Percentiles rank a stretch among this genome's conserved stretches.
Conservation (phyloP, 768 basidiomycete genomes). For the Tricholoma bakamatsutake region DNA sequence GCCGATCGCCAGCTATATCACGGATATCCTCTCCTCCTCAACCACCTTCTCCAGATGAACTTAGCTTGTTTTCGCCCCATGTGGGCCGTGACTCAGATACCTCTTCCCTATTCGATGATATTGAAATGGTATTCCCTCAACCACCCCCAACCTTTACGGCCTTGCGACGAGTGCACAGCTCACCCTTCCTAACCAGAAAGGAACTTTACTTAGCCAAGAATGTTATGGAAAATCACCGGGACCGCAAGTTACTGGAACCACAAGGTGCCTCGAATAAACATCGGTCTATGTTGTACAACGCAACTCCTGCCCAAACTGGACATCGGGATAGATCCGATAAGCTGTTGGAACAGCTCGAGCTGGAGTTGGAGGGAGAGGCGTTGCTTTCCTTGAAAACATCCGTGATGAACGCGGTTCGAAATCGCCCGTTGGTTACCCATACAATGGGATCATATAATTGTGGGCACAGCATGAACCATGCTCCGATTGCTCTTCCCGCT, state of each 20-base stretch:
- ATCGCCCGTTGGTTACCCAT: background rate
- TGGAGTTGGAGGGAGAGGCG: background rate
- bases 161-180: background rate
- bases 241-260: background rate
- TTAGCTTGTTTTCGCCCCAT: slow-evolving; percentile 25
- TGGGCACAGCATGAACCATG: background rate
- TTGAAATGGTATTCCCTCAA: slow-evolving; percentile 36
- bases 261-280: background rate
- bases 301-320: background rate
- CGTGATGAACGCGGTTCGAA: background rate
- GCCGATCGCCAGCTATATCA: slow-evolving; percentile 10
- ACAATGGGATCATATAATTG: background rate
- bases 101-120: slow-evolving; percentile 29
- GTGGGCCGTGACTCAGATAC: slow-evolving; percentile 28
- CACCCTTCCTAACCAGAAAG: background rate
- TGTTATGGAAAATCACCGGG: background rate
- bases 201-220: background rate
- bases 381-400: background rate
- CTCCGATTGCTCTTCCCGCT: background rate
- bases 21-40: slow-evolving; percentile 7
- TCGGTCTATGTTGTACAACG: background rate
- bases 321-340: background rate
- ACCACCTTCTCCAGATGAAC: slow-evolving; percentile 4
- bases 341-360: background rate
- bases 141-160: slow-evolving; percentile 28